Conservation (phyloP, 495 filamentous ascomycete species). For the Aspergillus carlsbadensis region DNA sequence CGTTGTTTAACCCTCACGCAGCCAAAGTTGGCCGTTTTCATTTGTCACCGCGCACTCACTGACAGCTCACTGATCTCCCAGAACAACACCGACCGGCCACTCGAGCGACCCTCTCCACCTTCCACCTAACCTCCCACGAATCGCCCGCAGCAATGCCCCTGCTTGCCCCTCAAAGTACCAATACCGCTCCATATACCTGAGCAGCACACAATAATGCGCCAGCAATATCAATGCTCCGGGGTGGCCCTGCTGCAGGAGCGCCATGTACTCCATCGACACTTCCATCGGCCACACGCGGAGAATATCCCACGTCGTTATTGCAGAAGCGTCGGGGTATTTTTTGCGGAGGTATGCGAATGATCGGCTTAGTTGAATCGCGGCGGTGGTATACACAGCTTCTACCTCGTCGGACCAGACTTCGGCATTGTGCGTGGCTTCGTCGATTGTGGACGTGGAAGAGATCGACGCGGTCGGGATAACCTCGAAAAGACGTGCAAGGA, state of each 20-base stretch:
- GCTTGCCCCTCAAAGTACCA: background rate
- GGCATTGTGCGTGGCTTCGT: slow-evolving; percentile 31
- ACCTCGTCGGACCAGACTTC: background rate
- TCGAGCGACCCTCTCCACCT: background rate
- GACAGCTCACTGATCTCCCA: background rate
- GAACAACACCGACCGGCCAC: background rate
- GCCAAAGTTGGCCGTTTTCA: too few relatives aligned
- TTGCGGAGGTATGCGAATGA: background rate
- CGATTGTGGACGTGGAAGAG: too few relatives aligned
- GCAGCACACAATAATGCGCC: background rate
- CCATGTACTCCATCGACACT: background rate
- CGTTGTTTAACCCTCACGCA: too few relatives aligned
- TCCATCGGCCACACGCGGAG: background rate
- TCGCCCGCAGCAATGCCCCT: background rate
- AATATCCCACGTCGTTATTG: background rate
- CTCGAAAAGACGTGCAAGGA: background rate
- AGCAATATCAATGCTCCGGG: background rate
- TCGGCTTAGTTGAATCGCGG: background rate
- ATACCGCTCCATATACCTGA: background rate
- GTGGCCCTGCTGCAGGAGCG: background rate
- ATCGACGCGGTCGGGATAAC: background rate
- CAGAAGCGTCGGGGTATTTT: background rate
- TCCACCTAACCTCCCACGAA: background rate
- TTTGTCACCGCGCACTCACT: too few relatives aligned
- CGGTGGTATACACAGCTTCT: background rate